Base-by-base conservation (phyloP, 257 asterid species). In the Capsicum pubescens region DNA sequence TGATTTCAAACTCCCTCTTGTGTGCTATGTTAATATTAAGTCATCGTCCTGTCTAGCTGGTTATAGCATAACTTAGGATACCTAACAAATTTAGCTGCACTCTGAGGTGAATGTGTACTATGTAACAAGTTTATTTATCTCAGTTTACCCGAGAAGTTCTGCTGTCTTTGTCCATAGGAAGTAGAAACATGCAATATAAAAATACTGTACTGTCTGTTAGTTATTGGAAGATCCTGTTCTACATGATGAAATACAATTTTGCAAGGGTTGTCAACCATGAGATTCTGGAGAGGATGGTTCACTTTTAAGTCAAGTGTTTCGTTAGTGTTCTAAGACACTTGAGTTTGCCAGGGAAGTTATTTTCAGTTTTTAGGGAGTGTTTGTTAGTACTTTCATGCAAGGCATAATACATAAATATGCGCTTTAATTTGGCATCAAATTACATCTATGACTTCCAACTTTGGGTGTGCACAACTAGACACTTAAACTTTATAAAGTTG, bases 1-100 rank as follows among this genome's bases (percentile, higher is more conserved):
- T 26, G 11, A 14, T 76, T 54, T 76, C 19, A 70, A 21, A 44
- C 79, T 70, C 17, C 13, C 16, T 56, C 57, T 70, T 44, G 79
- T 70, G 44, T 70, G 16, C 5, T 42, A 9, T 70, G 79, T 70
- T 70, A 70, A 70, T 70, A 70, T 52, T 21, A 52, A 74, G 81
- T 76, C 61, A 26, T 76, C 52, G 44, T 44, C 9, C 56, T 42
- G 79, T 42, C 57, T 3, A 52, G 14, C 21, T 16, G 12, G 21
- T 76, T 26, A 21, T 14, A 76, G 63, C 81, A 1, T 76, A 26
- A 26, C 81, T 5, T 76, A 76, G 46, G 2, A 32, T 8, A 26
- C 32, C 32, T 26, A 26, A 26, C 32, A 26, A 26, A 26, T 26
- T 26, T 2, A 26, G 32, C 32, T 26, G 32, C 14, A 21, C 8